Base-by-base conservation (phyloP, 2,329 filamentous ascomycete species). In the Grosmannia clavigera region DNA sequence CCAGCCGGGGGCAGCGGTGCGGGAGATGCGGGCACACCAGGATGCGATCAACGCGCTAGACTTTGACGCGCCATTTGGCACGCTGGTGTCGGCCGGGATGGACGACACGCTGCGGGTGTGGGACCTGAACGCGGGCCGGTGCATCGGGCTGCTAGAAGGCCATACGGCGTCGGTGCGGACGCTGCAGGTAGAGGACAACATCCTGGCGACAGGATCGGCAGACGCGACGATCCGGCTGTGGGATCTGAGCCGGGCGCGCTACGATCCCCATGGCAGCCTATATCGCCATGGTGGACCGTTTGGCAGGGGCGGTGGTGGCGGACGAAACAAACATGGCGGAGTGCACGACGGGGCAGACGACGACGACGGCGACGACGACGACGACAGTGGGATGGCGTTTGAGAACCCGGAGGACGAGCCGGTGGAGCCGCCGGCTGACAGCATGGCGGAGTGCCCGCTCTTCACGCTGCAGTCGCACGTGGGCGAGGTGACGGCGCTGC, bases 21-120 rank as follows among this genome's bases (percentile, higher is more conserved):
- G 87, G 66, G 90, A 96, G 70, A 81, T 97, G 60, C 86, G 89
- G 66, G 91, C 92, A 2, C 94, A 99, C 71, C 85, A 84, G 58
- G 94, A 99, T 70, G 82, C 81, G 61, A 87, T 99, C 63, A 95
- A 92, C 0, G 88, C 92, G 9, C 72, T 99, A 63, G 94, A 97
- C 73, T 99, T 99, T 71, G 94, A 99, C 70, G 88, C 87, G n/a
- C 94, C 94, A 0, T 97, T 97, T 71, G 94, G 94, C 19, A 95
- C 90, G 25, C 84, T 97, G 82, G 90, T 97, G 6, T 92, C 91
- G 9, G 87, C 94, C 11, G 89, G 92, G 11, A 76, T 96, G 68
- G 94, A 99, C 70, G 94, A 99, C 71, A 92, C 90, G 1, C 88
- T 99, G 52, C 83, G 89, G 63, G 94, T 99, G 25, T 99, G 94